Conservation (phyloP, 805 yeast genomes). For the Candida argentea region DNA sequence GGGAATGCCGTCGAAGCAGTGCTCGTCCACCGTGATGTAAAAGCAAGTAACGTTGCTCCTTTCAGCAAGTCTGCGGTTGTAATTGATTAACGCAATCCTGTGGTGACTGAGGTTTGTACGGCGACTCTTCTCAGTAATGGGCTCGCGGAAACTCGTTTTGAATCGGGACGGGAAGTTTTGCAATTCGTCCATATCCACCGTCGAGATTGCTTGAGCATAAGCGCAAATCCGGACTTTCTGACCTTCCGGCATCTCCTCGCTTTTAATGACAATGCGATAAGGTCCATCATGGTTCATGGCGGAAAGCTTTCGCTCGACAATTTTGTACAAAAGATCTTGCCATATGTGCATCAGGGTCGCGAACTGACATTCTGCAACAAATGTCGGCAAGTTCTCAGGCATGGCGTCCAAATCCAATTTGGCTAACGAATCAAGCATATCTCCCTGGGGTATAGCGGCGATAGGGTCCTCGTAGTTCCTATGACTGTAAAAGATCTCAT, state of each 20-base stretch:
- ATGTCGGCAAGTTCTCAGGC: constrained; percentile 27
- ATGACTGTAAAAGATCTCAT: constrained; percentile 27
- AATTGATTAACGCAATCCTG: constrained; percentile 13
- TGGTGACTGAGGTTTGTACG: constrained; percentile 14
- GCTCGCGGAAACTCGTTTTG: constrained; percentile 22
- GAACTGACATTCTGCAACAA: constrained; percentile 62
- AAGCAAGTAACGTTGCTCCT: constrained; percentile 14
- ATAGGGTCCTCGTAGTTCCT: constrained; percentile 6
- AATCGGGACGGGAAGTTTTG: constrained; percentile 16
- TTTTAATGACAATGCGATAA: constrained; percentile 19
- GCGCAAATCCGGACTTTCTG: constrained; percentile 12
- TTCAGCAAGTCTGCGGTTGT: constrained; percentile 12
- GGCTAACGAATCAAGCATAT: constrained; percentile 1
- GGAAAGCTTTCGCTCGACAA: constrained; percentile 6
- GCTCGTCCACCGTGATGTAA: constrained; percentile 11
- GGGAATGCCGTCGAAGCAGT: constrained; percentile 10
- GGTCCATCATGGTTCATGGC: constrained; percentile 7
- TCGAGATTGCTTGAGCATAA: constrained; percentile 19
- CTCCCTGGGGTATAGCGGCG: constrained; percentile 4
- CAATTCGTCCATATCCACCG: constrained; percentile 12
- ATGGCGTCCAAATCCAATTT: constrained; percentile 2
- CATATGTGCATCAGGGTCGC: constrained; percentile 22
- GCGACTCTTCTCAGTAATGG: constrained; percentile 14
- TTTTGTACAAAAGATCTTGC: constrained; percentile 18
- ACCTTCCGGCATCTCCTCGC: constrained; percentile 2